Conservation (phyloP, 306 rosid genomes). For the Ochetophila trinervis region DNA sequence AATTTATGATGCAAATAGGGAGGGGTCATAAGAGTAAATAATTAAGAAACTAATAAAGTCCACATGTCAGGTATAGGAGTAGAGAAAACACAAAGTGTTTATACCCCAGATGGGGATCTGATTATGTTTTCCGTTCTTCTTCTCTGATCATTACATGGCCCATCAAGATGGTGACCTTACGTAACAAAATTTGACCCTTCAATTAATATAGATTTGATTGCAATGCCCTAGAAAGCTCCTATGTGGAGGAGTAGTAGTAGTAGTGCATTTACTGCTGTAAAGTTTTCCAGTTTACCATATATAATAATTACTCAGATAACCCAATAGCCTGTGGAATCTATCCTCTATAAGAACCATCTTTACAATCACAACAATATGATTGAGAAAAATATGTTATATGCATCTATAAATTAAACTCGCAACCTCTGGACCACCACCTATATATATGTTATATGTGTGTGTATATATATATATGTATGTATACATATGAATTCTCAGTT, state of each 20-base stretch:
- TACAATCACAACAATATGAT: neutral
- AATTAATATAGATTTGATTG: slow-evolving; percentile 27
- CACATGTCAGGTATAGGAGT: neutral
- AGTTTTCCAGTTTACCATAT: neutral
- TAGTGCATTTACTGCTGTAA: slow-evolving; percentile 31
- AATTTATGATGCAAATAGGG: no score
- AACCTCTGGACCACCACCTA: neutral
- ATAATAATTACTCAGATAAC: neutral
- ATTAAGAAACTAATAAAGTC: no score
- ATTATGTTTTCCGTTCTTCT: slow-evolving; percentile 13
- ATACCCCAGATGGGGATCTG: slow-evolving; percentile 24
- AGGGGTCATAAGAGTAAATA: no score
- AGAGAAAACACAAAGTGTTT: neutral
- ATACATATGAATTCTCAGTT: no score
- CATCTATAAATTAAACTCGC: neutral
- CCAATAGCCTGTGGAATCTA: neutral
- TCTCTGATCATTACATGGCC: slow-evolving; percentile 35
- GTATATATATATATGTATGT: no score
- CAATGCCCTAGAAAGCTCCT: slow-evolving; percentile 45
- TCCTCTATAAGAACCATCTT: neutral
- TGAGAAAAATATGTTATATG: neutral
- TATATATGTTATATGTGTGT: neutral
- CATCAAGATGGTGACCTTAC: slow-evolving; percentile 60
- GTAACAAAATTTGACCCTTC: slow-evolving; percentile 40
- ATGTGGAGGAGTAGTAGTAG: slow-evolving; percentile 1